Percentiles rank a stretch among this genome's conserved stretches.
phyloP scores from a whole-genome alignment of 495 filamentous ascomycete genomes.

The Ramalina intermedia region DNA sequence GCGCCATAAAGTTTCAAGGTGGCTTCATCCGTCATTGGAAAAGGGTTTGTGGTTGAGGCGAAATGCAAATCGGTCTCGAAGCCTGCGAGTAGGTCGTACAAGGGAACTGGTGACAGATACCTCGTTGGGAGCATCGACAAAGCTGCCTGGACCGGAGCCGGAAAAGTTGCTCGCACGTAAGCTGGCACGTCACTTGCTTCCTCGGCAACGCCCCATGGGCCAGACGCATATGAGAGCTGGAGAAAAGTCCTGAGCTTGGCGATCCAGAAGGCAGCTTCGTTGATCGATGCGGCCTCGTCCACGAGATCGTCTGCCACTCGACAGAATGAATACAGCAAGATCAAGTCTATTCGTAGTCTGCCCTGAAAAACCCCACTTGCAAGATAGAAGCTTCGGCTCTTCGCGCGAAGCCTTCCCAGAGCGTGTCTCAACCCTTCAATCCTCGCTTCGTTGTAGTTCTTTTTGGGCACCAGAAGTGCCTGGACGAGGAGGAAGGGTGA shows the following conservation, averaged over 20 bases:
- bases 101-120: constrained; percentile 34
- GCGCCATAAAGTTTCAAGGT: constrained; percentile 43
- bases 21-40: constrained; percentile 38
- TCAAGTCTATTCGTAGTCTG: constrained; percentile 47
- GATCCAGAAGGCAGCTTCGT: constrained; percentile 36
- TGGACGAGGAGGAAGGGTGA: constrained; percentile 30
- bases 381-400: constrained; percentile 55
- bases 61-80: constrained; percentile 49
- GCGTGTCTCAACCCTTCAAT: constrained; percentile 41
- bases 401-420: constrained; percentile 33
- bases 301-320: constrained; percentile 56
- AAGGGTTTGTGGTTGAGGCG: constrained; percentile 15
- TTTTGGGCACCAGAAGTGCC: constrained; percentile 28
- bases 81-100: constrained; percentile 44
- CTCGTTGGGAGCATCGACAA: constrained; percentile 38
- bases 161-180: constrained; percentile 24
- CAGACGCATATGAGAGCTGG: constrained; percentile 21
- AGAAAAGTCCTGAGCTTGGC: constrained; percentile 36
- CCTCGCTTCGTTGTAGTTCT: constrained; percentile 33
- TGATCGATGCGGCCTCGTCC: constrained; percentile 34
- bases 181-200: constrained; percentile 18
- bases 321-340: constrained; percentile 57
- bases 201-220: constrained; percentile 3
- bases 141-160: constrained; percentile 29
- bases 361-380: constrained; percentile 50